Conservation (phyloP, 2,329 filamentous ascomycete genomes). For the Alternaria longipes region DNA sequence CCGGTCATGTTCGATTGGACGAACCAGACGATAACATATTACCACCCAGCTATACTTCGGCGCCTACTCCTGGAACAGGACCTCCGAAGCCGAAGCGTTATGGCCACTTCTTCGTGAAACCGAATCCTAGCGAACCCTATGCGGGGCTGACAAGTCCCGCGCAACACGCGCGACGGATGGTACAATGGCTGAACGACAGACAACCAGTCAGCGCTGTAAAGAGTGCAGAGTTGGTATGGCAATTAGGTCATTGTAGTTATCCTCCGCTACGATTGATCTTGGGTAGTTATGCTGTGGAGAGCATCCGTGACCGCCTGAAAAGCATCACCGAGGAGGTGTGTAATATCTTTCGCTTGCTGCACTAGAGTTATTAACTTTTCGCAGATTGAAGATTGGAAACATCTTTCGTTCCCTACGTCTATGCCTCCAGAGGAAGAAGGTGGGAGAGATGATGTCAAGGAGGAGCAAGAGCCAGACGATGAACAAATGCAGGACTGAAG, state of each 20-base stretch:
- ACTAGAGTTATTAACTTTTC: background rate
- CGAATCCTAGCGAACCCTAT: constrained; percentile 79
- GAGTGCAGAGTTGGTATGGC: constrained; percentile 91
- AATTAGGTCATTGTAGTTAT: constrained; percentile 93
- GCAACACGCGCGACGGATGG: constrained; percentile 86
- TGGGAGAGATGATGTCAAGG: constrained; percentile 24
- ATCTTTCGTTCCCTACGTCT: constrained; percentile 34
- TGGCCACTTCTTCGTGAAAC: constrained; percentile 92
- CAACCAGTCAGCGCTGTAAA: constrained; percentile 94
- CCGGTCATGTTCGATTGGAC: constrained; percentile 86
- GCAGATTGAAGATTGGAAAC: constrained; percentile 42
- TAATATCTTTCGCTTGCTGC: background rate
- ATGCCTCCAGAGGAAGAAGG: constrained; percentile 34
- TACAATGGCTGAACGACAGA: constrained; percentile 92
- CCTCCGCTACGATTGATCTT: constrained; percentile 87
- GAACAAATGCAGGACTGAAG: constrained; percentile 34
- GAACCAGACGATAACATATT: constrained; percentile 68
- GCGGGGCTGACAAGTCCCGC: constrained; percentile 80
- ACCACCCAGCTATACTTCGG: constrained; percentile 31
- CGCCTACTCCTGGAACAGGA: constrained; percentile 43
- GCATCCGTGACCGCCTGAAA: constrained; percentile 86
- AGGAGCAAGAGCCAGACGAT: constrained; percentile 36
- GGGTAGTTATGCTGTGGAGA: constrained; percentile 94
- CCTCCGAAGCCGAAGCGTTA: constrained; percentile 72
- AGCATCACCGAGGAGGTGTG: constrained; percentile 90